Percentiles rank a stretch among this genome's conserved stretches.
These are phyloP conservation scores for Cyberlindnera meyerae DNA, from an alignment of 805 yeast genomes.

Conservation along the genomic window DNA sequence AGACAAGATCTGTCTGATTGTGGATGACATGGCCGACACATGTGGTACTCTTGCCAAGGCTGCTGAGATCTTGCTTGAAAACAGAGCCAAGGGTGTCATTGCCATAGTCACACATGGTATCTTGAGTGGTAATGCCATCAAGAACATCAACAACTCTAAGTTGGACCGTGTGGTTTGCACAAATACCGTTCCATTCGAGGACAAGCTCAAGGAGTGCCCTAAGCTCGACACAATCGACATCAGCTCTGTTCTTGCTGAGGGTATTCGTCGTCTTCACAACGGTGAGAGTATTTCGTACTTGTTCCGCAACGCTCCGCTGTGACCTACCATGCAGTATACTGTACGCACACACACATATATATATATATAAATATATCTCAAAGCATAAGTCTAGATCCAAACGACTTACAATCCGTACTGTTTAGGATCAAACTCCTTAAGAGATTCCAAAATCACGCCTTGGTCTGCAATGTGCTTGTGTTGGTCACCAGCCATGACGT, in stretches of 20 bases:
- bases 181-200: slow-evolving; percentile 74
- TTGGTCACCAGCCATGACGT: slow-evolving; percentile 47
- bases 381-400: not conserved
- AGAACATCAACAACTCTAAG: slow-evolving; percentile 63
- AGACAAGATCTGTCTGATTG: slow-evolving; percentile 68
- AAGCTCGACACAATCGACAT: slow-evolving; percentile 67
- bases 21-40: slow-evolving; percentile 89
- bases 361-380: not conserved
- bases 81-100: slow-evolving; percentile 66
- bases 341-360: not conserved
- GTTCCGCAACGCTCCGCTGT: slow-evolving; percentile 60
- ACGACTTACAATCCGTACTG: slow-evolving; percentile 38
- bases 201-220: slow-evolving; percentile 52
- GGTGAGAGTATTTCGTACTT: slow-evolving; percentile 82
- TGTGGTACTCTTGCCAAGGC: slow-evolving; percentile 85
- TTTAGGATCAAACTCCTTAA: slow-evolving; percentile 47
- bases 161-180: slow-evolving; percentile 71
- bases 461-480: slow-evolving; percentile 45
- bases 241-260: slow-evolving; percentile 71
- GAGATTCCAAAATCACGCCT: slow-evolving; percentile 52
- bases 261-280: slow-evolving; percentile 78
- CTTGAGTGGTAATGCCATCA: slow-evolving; percentile 67
- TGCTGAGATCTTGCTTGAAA: slow-evolving; percentile 65
- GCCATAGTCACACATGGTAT: slow-evolving; percentile 85
- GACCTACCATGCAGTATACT: slow-evolving; percentile 1